A percentile compares a stretch with the other conserved stretches of the same genome.
Evolutionary conservation across 768 basidiomycete species (phyloP).

Genomic region (Mycena haematopus): DNA sequence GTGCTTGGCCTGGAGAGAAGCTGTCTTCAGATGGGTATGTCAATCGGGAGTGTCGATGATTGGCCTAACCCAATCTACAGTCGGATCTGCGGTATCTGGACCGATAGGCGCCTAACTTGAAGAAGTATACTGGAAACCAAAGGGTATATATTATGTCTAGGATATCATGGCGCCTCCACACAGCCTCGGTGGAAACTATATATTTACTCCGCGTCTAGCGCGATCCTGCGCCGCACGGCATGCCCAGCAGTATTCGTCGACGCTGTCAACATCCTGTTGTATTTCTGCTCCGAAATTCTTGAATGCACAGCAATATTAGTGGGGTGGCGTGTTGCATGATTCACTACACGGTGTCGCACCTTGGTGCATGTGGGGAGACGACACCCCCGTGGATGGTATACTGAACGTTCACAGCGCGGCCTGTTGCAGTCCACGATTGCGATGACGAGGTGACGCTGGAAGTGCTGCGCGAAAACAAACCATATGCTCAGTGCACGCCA

Average conservation of each 20-base stretch:
- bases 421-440: conserved; percentile 81
- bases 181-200: neutral
- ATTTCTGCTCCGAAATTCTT: conserved; percentile 75
- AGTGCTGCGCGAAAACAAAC: conserved; percentile 57
- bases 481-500: conserved; percentile 1
- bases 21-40: neutral
- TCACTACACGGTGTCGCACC: conserved; percentile 47
- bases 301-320: neutral
- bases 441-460: conserved; percentile 75
- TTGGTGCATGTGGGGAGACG: conserved; percentile 58
- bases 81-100: conserved; percentile 4
- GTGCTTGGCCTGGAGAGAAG: neutral
- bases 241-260: conserved; percentile 74
- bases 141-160: conserved; percentile 25
- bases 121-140: neutral
- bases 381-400: conserved; percentile 63
- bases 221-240: conserved; percentile 62
- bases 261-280: conserved; percentile 70
- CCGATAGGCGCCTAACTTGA: neutral
- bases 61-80: neutral
- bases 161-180: neutral
- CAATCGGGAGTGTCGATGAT: neutral
- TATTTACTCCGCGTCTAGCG: conserved; percentile 28
- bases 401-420: conserved; percentile 65
- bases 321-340: neutral